These are phyloP conservation scores for Oehlia diaphana DNA, from an alignment of 192 early-diverging fungal genomes.

Conservation along the genomic window DNA sequence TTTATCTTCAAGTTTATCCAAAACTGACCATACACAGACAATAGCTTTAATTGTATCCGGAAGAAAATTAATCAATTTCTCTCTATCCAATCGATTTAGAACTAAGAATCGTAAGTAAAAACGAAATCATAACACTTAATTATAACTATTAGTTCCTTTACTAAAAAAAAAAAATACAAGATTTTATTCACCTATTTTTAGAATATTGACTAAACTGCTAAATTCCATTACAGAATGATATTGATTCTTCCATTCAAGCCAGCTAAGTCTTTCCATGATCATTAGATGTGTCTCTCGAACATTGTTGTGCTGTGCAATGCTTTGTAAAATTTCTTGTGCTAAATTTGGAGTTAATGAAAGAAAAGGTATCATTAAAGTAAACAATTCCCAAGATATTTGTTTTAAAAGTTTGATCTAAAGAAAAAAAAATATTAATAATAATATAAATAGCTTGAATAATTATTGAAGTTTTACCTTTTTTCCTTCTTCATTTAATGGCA, in stretches of 20 bases:
- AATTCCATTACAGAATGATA: neutral
- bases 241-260: conserved; percentile 16
- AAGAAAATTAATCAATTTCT: conserved; percentile 6
- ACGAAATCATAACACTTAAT: too few relatives aligned
- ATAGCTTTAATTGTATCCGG: neutral
- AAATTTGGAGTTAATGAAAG: neutral
- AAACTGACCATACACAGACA: neutral
- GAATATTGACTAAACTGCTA: neutral
- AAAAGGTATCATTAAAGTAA: conserved; percentile 7
- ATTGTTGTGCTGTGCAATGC: neutral
- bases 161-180: neutral
- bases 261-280: conserved; percentile 4
- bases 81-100: neutral
- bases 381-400: conserved; percentile 10
- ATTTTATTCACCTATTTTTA: conserved; percentile 1
- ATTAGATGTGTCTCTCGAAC: conserved; percentile 11
- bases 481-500: conserved; percentile 4
- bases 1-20: neutral
- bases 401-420: conserved; percentile 8
- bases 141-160: neutral
- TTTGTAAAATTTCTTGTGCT: conserved; percentile 15
- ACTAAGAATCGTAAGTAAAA: neutral
- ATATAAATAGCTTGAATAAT: neutral
- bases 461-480: neutral
- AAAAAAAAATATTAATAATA: neutral